phyloP scores from a whole-genome alignment of 768 basidiomycete genomes.

The Mycena olivaceomarginata region DNA sequence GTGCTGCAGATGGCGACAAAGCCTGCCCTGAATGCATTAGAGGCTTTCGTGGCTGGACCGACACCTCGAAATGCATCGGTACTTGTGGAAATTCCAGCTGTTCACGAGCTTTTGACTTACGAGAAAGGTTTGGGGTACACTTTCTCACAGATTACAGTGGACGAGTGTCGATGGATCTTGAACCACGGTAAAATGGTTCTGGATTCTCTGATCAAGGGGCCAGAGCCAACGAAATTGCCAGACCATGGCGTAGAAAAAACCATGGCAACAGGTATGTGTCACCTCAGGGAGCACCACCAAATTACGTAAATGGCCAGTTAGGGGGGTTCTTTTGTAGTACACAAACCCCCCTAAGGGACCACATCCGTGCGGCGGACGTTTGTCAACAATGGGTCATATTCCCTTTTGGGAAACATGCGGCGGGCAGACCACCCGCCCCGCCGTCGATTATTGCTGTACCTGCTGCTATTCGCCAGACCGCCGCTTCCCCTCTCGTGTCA shows the following conservation, averaged over 20 bases:
- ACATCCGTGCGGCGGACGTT: too few species aligned
- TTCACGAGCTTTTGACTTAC: constrained; percentile 6
- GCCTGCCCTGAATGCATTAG: constrained; percentile 2
- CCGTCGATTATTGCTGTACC: too few species aligned
- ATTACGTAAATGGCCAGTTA: too few species aligned
- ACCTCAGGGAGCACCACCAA: too few species aligned
- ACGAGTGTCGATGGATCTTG: constrained; percentile 7
- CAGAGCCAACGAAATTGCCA: background rate
- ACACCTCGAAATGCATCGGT: background rate
- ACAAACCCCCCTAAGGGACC: too few species aligned
- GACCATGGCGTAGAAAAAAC: background rate
- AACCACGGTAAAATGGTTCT: constrained; percentile 5
- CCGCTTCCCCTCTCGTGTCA: too few species aligned
- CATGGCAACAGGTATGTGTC: too few species aligned
- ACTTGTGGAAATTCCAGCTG: constrained; percentile 4
- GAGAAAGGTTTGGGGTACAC: background rate
- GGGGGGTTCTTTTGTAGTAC: too few species aligned
- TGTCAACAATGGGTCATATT: too few species aligned
- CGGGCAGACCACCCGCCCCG: too few species aligned
- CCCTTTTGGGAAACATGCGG: too few species aligned
- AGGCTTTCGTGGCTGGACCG: background rate
- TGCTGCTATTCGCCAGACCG: too few species aligned
- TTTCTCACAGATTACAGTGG: background rate
- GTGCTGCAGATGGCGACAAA: constrained; percentile 9
- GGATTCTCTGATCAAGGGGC: background rate